These are phyloP conservation scores for Trichoderma citrinoviride DNA, from an alignment of 2,329 filamentous ascomycete genomes.

Conservation along the genomic window DNA sequence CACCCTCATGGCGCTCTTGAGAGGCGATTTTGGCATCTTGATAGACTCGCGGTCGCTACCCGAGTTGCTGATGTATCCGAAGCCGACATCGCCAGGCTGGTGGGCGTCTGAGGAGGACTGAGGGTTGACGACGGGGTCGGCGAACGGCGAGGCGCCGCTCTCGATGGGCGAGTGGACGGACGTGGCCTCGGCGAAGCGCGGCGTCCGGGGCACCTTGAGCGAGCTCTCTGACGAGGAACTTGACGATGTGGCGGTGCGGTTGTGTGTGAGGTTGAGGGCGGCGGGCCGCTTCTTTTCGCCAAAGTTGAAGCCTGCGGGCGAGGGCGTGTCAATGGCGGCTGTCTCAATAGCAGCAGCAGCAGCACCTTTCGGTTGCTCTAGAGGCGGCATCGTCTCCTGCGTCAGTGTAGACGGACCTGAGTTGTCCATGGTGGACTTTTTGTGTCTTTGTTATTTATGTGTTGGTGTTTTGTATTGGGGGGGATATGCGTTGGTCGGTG, in stretches of 20 bases:
- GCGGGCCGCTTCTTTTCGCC: slow-evolving; percentile 55
- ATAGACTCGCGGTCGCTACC: slow-evolving; percentile 54
- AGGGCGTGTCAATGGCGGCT: slow-evolving; percentile 27
- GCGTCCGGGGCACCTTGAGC: slow-evolving; percentile 67
- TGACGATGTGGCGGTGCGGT: slow-evolving; percentile 48
- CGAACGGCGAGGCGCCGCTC: slow-evolving; percentile 53
- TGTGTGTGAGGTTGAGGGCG: slow-evolving; percentile 53
- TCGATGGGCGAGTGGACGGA: slow-evolving; percentile 76
- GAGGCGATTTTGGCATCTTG: slow-evolving; percentile 67
- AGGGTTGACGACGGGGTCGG: slow-evolving; percentile 56
- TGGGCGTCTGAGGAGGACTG: slow-evolving; percentile 57
- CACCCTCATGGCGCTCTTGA: slow-evolving; percentile 87
- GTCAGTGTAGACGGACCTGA: slow-evolving; percentile 38
- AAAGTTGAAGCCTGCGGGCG: slow-evolving; percentile 28
- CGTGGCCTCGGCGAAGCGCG: slow-evolving; percentile 79
- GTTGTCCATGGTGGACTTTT: slow-evolving; percentile 34
- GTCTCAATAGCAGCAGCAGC: background rate
- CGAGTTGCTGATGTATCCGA: slow-evolving; percentile 78
- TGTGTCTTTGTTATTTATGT: background rate
- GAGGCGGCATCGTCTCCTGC: slow-evolving; percentile 1
- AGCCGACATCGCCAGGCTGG: slow-evolving; percentile 83
- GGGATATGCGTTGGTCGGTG: background rate
- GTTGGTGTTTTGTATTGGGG: background rate
- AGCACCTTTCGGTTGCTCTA: background rate
- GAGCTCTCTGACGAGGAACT: slow-evolving; percentile 55